These are phyloP conservation scores for Ophiostoma pallidulum DNA, from an alignment of 2,329 filamentous ascomycete species.

Conservation along the genomic window DNA sequence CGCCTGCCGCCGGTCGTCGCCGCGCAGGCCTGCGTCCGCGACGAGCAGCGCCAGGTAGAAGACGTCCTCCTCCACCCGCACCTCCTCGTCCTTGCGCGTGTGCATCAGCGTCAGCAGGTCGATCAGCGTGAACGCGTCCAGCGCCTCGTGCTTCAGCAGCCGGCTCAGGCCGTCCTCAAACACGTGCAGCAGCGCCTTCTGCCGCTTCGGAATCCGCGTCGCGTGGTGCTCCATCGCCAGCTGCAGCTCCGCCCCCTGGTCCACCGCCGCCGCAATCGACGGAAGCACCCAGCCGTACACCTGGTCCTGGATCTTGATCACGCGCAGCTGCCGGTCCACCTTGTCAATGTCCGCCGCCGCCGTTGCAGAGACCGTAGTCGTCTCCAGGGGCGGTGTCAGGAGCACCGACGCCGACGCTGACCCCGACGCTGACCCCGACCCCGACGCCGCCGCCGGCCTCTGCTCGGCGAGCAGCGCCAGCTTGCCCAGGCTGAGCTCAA, in stretches of 20 bases:
- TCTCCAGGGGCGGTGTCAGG: not conserved
- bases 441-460: slow-evolving; percentile 22
- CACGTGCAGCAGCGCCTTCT: slow-evolving; percentile 58
- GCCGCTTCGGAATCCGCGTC: slow-evolving; percentile 43
- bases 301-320: slow-evolving; percentile 71
- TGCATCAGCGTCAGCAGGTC: slow-evolving; percentile 71
- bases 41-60: slow-evolving; percentile 67
- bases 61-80: slow-evolving; percentile 51
- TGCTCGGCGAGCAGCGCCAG: slow-evolving; percentile 62
- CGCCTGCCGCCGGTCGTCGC: slow-evolving; percentile 49
- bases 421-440: no score
- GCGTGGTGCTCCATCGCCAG: slow-evolving; percentile 63
- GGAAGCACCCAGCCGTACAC: slow-evolving; percentile 63
- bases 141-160: slow-evolving; percentile 60
- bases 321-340: slow-evolving; percentile 54
- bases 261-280: slow-evolving; percentile 62
- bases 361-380: slow-evolving; percentile 4
- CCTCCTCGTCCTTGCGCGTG: slow-evolving; percentile 31
- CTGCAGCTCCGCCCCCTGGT: slow-evolving; percentile 67
- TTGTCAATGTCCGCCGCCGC: slow-evolving; percentile 35
- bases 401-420: no score
- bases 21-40: slow-evolving; percentile 44
- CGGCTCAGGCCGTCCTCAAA: slow-evolving; percentile 61
- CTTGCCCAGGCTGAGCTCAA: slow-evolving; percentile 84
- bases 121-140: slow-evolving; percentile 57